Percentiles rank a stretch among this genome's conserved stretches.
These are phyloP conservation scores for Cardamine resedifolia DNA, from an alignment of 345 rosid genomes.

Conservation along the genomic window DNA sequence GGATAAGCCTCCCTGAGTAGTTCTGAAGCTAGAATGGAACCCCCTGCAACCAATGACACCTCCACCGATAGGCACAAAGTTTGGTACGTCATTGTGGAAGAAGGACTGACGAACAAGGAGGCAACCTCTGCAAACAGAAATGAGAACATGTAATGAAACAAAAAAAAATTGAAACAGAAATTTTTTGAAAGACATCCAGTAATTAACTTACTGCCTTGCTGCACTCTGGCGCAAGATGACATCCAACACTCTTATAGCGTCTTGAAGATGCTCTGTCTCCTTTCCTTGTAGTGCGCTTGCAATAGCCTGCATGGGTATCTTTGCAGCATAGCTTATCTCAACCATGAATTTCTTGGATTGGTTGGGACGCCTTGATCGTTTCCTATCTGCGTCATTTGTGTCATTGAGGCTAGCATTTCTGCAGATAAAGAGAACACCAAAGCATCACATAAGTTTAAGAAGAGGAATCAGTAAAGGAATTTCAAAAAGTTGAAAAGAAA, in stretches of 20 bases:
- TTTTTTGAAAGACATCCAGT: neutral
- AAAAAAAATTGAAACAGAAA: neutral
- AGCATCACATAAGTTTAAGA: neutral
- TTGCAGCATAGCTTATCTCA: slow-evolving; percentile 69
- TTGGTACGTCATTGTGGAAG: slow-evolving; percentile 28
- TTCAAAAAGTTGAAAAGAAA: neutral
- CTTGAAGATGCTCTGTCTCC: slow-evolving; percentile 71
- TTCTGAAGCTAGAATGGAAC: slow-evolving; percentile 40
- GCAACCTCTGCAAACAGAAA: slow-evolving; percentile 65
- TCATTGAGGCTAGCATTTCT: slow-evolving; percentile 53
- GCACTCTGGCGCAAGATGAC: slow-evolving; percentile 81
- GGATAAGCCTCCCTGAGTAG: slow-evolving; percentile 44
- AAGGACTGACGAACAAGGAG: slow-evolving; percentile 45
- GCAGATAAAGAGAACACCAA: slow-evolving; percentile 5
- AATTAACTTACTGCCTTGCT: slow-evolving; percentile 68
- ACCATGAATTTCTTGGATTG: slow-evolving; percentile 62
- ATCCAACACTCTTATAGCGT: slow-evolving; percentile 80
- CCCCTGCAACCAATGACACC: slow-evolving; percentile 40
- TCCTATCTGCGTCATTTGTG: slow-evolving; percentile 51
- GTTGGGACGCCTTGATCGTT: slow-evolving; percentile 63
- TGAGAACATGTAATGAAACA: neutral
- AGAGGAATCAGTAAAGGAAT: neutral
- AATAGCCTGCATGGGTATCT: slow-evolving; percentile 84
- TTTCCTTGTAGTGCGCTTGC: slow-evolving; percentile 76
- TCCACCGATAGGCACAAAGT: slow-evolving; percentile 29